Evolutionary conservation across 2,329 filamentous ascomycete species (phyloP).

Genomic region (Penicillium psychrosexuale): DNA sequence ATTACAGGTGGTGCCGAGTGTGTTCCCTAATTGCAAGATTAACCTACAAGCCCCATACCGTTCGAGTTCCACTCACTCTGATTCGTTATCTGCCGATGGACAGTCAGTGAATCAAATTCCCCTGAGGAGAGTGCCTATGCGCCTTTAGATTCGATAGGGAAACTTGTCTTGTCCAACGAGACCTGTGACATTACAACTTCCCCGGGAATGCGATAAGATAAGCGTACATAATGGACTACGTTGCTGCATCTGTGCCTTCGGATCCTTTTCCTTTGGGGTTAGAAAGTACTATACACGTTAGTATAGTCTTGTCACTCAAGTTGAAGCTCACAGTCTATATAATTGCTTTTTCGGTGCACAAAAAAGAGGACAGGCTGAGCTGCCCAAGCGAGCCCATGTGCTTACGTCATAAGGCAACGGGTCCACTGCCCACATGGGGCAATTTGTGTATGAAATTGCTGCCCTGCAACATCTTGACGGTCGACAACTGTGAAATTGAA

Average conservation of each 20-base stretch:
- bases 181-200: neutral
- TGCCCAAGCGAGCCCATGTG: neutral
- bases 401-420: slow-evolving; percentile 3
- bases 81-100: neutral
- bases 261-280: neutral
- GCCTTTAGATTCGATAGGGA: neutral
- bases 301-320: neutral
- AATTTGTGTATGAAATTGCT: neutral
- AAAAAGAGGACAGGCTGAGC: neutral
- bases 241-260: neutral
- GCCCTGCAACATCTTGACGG: neutral
- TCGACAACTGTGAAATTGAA: neutral
- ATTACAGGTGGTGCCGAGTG: slow-evolving; percentile 10
- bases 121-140: neutral
- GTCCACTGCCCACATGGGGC: neutral
- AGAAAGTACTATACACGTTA: neutral
- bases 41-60: neutral
- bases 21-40: slow-evolving; percentile 7
- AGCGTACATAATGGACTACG: neutral
- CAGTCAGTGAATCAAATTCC: slow-evolving; percentile 13
- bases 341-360: too few relatives aligned
- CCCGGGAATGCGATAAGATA: slow-evolving; percentile 8
- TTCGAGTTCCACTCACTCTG: neutral
- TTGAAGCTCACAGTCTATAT: neutral
- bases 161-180: neutral